These are phyloP conservation scores for Taphrina wiesneri DNA, from an alignment of 1,139 yeast species.

Conservation along the genomic window DNA sequence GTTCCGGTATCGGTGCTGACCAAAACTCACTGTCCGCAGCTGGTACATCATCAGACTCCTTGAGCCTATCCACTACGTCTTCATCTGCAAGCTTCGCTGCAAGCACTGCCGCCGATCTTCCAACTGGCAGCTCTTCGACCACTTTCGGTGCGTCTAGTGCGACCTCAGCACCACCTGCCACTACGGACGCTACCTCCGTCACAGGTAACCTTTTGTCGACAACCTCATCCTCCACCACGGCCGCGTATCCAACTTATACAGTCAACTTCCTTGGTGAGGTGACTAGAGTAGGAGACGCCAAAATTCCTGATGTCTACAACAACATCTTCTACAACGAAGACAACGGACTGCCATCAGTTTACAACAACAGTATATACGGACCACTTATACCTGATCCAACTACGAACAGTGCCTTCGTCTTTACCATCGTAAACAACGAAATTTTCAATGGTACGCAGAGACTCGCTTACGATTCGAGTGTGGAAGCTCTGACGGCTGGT, in stretches of 20 bases:
- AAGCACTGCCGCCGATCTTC: background rate
- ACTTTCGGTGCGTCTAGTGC: background rate
- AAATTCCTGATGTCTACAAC: background rate
- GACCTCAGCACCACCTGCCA: background rate
- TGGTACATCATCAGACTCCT: background rate
- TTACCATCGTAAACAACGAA: background rate
- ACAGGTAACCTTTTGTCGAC: background rate
- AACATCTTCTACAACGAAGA: background rate
- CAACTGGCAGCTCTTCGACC: background rate
- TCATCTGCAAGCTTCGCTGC: background rate
- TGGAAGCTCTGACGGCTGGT: background rate
- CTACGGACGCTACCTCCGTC: background rate
- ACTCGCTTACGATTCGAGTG: background rate
- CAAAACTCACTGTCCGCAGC: background rate
- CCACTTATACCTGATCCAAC: background rate
- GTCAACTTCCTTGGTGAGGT: background rate
- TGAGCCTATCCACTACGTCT: background rate
- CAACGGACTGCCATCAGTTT: background rate
- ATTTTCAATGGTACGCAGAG: background rate
- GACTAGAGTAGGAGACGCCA: background rate
- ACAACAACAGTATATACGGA: background rate
- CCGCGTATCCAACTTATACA: background rate
- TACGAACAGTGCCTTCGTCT: background rate
- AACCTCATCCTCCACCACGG: background rate
- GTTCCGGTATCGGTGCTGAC: constrained; percentile 1